These are phyloP conservation scores for Bonia amplexicaulis DNA, from an alignment of 176 grass and related monocot genomes.

Conservation along the genomic window DNA sequence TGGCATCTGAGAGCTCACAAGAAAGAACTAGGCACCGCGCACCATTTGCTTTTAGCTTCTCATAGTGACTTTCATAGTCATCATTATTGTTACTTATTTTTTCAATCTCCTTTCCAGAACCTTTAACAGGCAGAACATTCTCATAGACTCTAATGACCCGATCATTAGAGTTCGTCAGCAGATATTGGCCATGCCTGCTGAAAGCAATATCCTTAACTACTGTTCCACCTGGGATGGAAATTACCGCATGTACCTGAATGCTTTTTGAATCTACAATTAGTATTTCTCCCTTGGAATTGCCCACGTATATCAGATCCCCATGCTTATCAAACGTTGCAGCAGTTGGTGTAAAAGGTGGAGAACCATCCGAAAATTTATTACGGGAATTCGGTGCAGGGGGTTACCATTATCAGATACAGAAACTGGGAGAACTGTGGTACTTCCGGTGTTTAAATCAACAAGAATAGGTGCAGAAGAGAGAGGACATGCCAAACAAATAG, in stretches of 20 bases:
- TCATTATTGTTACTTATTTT: conserved; percentile 37
- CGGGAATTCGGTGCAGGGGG: conserved; percentile 49
- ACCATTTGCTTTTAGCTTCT: conserved; percentile 76
- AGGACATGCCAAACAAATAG: conserved; percentile 83
- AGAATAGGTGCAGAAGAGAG: conserved; percentile 94
- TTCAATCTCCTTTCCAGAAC: conserved; percentile 64
- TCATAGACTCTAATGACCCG: conserved; percentile 87
- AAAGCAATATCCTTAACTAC: conserved; percentile 97
- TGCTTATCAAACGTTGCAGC: conserved; percentile 89
- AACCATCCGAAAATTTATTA: conserved; percentile 89
- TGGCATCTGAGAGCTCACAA: conserved; percentile 81
- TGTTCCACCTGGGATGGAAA: conserved; percentile 66
- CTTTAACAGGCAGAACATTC: conserved; percentile 65
- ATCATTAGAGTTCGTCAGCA: conserved; percentile 95
- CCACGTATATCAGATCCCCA: conserved; percentile 89
- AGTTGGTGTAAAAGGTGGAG: conserved; percentile 87
- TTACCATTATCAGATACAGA: conserved; percentile 61
- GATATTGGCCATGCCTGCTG: conserved; percentile 80
- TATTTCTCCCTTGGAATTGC: conserved; percentile 96
- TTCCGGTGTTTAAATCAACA: conserved; percentile 82
- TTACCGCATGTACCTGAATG: conserved; percentile 64
- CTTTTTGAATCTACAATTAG: conserved; percentile 76
- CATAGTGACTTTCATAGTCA: conserved; percentile 36
- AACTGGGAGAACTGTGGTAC: conserved; percentile 75
- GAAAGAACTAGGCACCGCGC: conserved; percentile 62